These are phyloP conservation scores for Alternaria arborescens DNA, from an alignment of 2,329 filamentous ascomycete genomes.

Conservation along the genomic window DNA sequence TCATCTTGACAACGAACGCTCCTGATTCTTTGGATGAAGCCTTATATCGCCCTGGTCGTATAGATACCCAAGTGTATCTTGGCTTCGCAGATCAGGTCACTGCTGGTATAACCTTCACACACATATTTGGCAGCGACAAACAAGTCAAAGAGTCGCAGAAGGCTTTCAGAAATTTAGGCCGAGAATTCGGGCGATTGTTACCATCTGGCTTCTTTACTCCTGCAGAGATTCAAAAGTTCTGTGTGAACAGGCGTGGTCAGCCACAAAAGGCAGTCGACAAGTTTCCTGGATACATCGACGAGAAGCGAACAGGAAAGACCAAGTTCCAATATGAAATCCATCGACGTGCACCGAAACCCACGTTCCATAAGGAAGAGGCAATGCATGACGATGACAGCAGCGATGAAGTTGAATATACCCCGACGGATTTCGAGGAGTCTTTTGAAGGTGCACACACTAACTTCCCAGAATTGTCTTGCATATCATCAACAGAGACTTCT, in stretches of 20 bases:
- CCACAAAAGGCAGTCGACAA: background rate
- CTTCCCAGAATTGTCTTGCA: background rate
- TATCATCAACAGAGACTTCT: background rate
- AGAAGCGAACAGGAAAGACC: background rate
- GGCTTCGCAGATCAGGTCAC: background rate
- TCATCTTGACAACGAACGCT: slow-evolving; percentile 7
- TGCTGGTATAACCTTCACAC: background rate
- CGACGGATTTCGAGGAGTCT: background rate
- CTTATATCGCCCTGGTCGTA: background rate
- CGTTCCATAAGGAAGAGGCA: background rate
- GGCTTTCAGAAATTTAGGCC: background rate
- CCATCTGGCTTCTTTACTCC: background rate
- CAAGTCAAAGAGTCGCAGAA: background rate
- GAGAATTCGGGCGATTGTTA: background rate
- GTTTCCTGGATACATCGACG: background rate
- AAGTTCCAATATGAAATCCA: background rate
- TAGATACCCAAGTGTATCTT: background rate
- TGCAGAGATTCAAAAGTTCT: background rate
- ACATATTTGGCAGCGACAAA: background rate
- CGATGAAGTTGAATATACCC: background rate
- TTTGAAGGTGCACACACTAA: background rate
- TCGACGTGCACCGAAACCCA: background rate
- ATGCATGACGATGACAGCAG: background rate
- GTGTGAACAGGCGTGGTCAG: background rate
- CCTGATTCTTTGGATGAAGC: slow-evolving; percentile 2